Evolutionary conservation across 2,329 filamentous ascomycete species (phyloP), one percentile per base, ranked within the genome.

Genomic region (Neurospora crassa): DNA sequence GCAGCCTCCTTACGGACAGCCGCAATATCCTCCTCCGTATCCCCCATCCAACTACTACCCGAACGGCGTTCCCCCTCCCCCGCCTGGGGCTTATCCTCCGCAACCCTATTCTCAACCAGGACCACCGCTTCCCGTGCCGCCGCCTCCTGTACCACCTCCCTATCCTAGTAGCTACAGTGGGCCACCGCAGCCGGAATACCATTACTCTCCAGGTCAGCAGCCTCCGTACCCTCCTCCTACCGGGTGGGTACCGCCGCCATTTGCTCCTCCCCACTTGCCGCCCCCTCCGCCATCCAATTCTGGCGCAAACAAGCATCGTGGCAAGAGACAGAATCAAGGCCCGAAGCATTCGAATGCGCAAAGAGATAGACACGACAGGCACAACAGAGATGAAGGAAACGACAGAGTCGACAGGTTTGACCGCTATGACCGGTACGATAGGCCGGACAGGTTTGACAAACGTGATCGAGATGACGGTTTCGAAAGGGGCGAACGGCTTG

Each of bases 41-140:
- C 76, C 73, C 10, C 74, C 76, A 14, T 71, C 75, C 0, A 70
- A 70, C 29, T 78, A 76, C 43, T 78, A 77, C 4, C 74, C 75
- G 1, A 71, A 72, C 2, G 63, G 53, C 10, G 69, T 68, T n/a
- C 70, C 73, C 24, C 76, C 74, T 10, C 68, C 74, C 1, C 73
- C 73, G 2, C 74, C 74, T 1, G 71, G 69, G 7, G 69, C 74
- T 5, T 77, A 76, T 40, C 71, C 73, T 10, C 72, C 71, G 8
- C 75, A 71, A 45, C 69, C 68, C 5, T 41, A 67, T 41, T 40
- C 69, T 42, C 34, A 68, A 3, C 53, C 68, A 18, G 68, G 43
- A 7, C 72, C 73, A 18, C 72, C 75, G 7, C 73, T 74, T 2
- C 71, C 73, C 40, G 68, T 67, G 16, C 63, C 73, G 5, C 70